Conservation (phyloP, 192 early-diverging fungal species). For the Coemansia guatemalensis region DNA sequence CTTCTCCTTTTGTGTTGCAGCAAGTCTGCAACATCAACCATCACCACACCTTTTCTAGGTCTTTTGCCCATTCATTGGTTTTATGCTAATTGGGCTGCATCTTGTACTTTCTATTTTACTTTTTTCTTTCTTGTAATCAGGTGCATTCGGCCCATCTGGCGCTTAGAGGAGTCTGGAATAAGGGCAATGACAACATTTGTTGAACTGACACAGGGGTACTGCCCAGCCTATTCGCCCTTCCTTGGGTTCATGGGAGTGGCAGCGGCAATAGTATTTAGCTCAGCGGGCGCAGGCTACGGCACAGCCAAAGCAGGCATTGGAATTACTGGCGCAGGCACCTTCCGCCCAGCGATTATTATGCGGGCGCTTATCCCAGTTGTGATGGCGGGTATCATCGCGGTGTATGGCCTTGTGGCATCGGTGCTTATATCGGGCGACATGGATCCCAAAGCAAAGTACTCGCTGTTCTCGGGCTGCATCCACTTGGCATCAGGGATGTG, state of each 20-base stretch:
- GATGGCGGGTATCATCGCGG: slow-evolving; percentile 98
- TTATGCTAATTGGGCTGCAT: not conserved
- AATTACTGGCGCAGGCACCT: slow-evolving; percentile 91
- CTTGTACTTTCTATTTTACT: slow-evolving; percentile 1
- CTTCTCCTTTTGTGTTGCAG: not conserved
- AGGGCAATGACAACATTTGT: slow-evolving; percentile 20
- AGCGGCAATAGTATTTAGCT: slow-evolving; percentile 68
- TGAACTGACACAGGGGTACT: slow-evolving; percentile 50
- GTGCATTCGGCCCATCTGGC: slow-evolving; percentile 7
- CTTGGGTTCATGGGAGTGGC: slow-evolving; percentile 60
- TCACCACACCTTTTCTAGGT: not conserved
- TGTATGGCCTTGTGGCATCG: slow-evolving; percentile 96
- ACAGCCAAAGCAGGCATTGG: slow-evolving; percentile 97
- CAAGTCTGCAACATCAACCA: not conserved
- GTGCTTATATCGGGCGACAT: slow-evolving; percentile 82
- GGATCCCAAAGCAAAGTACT: slow-evolving; percentile 43
- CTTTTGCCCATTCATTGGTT: not conserved
- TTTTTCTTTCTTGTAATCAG: slow-evolving; percentile 2
- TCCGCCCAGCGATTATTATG: slow-evolving; percentile 90
- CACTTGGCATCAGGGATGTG: slow-evolving; percentile 91
- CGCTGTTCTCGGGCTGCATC: slow-evolving; percentile 71
- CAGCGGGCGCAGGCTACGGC: slow-evolving; percentile 96
- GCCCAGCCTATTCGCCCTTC: slow-evolving; percentile 56
- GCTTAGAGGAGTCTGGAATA: not conserved
- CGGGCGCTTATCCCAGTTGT: slow-evolving; percentile 92